Percentiles rank a stretch among this genome's conserved stretches.
These are phyloP conservation scores for Mycena polygramma DNA, from an alignment of 768 basidiomycete species.

Conservation along the genomic window DNA sequence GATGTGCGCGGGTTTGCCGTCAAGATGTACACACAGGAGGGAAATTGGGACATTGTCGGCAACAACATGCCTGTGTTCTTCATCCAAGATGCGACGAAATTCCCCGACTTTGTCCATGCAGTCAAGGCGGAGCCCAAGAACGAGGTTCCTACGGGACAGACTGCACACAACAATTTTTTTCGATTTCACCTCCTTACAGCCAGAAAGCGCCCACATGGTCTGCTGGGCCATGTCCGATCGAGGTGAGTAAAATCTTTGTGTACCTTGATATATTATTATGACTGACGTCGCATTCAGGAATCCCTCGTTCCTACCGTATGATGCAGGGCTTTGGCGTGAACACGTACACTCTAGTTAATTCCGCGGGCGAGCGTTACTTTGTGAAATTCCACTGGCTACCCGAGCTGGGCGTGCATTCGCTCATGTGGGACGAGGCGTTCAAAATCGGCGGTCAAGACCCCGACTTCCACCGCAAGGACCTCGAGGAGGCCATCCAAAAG, in stretches of 20 bases:
- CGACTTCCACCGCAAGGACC: conserved; percentile 91
- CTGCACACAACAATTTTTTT: conserved; percentile 89
- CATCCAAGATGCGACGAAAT: conserved; percentile 86
- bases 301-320: conserved; percentile 89
- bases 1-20: conserved; percentile 91
- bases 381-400: conserved; percentile 92
- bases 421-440: conserved; percentile 92
- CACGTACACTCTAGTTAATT: conserved; percentile 83
- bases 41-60: conserved; percentile 91
- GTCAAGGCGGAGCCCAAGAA: conserved; percentile 90
- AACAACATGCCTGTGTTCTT: conserved; percentile 89
- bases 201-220: conserved; percentile 74
- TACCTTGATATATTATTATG: too few species aligned
- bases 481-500: conserved; percentile 83
- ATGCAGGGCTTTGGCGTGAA: conserved; percentile 94
- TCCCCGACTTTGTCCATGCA: conserved; percentile 88
- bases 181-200: conserved; percentile 73
- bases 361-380: conserved; percentile 75
- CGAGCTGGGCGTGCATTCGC: conserved; percentile 84
- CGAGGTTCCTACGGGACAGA: conserved; percentile 79
- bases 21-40: conserved; percentile 87
- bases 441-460: conserved; percentile 90
- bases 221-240: conserved; percentile 92
- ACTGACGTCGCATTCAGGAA: conserved; percentile 35
- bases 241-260: too few species aligned